A percentile compares a stretch with the other conserved stretches of the same genome.
These are phyloP conservation scores for Coemansia sp. DNA, from an alignment of 192 early-diverging fungal species.

Conservation along the genomic window DNA sequence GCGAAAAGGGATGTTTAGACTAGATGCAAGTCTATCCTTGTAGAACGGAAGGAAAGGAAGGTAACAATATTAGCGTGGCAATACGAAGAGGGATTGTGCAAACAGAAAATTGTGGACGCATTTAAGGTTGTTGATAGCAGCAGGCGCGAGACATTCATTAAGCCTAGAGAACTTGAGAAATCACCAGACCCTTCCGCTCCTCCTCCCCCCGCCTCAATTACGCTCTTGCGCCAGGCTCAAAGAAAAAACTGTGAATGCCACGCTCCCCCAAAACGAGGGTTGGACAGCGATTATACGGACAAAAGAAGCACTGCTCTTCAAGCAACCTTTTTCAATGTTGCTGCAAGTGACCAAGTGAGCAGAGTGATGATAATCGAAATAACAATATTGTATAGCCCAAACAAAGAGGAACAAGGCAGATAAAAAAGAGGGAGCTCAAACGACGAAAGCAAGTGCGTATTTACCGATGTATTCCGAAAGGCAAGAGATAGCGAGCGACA, in stretches of 20 bases:
- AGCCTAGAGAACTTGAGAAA: background rate
- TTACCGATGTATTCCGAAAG: background rate
- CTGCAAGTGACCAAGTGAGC: background rate
- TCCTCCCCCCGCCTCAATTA: background rate
- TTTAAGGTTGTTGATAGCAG: background rate
- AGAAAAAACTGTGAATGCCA: constrained; percentile 1
- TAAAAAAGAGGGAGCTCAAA: background rate
- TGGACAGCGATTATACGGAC: background rate
- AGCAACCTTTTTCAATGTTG: background rate
- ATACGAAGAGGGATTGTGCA: background rate
- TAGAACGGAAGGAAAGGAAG: constrained; percentile 3
- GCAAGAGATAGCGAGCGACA: no score
- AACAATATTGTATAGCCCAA: background rate
- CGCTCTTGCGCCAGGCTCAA: background rate
- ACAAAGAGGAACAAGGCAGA: background rate
- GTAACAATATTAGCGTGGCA: background rate
- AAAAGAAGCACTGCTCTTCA: background rate
- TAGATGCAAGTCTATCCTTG: background rate
- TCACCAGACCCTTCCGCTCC: background rate
- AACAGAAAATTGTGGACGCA: no score
- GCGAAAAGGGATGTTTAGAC: constrained; percentile 6
- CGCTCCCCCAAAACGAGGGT: background rate
- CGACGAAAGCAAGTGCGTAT: background rate
- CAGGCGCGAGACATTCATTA: background rate
- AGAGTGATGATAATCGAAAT: background rate